phyloP scores from a whole-genome alignment of 1,284 basidiomycete species.

The Ceratobasidium sp. region DNA sequence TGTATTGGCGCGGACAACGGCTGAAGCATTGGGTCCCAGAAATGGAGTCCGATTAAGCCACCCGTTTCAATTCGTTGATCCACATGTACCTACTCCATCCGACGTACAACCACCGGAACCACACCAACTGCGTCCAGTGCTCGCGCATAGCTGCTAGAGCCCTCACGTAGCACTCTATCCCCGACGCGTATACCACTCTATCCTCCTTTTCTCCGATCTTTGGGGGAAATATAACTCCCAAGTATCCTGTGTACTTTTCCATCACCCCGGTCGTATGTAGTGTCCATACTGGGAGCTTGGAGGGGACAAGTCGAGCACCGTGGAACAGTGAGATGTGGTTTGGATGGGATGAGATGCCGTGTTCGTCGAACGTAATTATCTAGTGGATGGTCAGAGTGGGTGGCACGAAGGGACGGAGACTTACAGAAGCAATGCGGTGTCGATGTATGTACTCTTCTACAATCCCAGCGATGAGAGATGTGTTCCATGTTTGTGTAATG shows the following conservation, averaged over 20 bases:
- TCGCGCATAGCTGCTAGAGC: constrained; percentile 74
- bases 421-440: constrained; percentile 68
- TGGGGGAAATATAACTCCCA: constrained; percentile 41
- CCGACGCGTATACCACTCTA: constrained; percentile 4
- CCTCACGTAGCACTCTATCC: constrained; percentile 59
- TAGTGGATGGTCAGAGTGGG: constrained; percentile 48
- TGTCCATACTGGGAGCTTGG: constrained; percentile 58
- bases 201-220: not conserved
- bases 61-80: constrained; percentile 79
- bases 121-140: constrained; percentile 81
- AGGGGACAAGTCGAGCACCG: constrained; percentile 52
- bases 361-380: constrained; percentile 89
- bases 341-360: constrained; percentile 84
- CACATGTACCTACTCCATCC: constrained; percentile 89
- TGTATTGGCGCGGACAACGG: constrained; percentile 60
- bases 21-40: constrained; percentile 46
- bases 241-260: constrained; percentile 67
- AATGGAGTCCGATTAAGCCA: constrained; percentile 42
- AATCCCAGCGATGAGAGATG: constrained; percentile 63
- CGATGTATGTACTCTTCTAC: constrained; percentile 65
- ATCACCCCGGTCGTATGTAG: constrained; percentile 65
- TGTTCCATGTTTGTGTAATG: constrained; percentile 72
- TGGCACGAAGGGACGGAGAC: constrained; percentile 45
- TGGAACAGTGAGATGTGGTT: constrained; percentile 84
- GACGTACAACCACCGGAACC: constrained; percentile 91